Base-by-base conservation (phyloP, 2,329 filamentous ascomycete genomes). In the Phialophora chinensis region DNA sequence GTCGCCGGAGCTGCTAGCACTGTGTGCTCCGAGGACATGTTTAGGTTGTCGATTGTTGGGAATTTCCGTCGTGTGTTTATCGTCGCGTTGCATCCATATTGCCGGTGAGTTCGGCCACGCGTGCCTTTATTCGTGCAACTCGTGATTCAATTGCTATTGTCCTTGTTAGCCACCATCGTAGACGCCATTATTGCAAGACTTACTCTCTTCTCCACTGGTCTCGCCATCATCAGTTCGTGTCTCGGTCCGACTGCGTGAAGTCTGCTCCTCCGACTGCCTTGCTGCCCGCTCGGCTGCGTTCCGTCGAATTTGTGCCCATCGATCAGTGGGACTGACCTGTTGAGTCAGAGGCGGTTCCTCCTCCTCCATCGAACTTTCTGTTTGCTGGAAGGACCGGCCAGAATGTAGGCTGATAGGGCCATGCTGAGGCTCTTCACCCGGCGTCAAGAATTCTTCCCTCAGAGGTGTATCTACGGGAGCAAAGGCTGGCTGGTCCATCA, bases 121-220 rank as follows among this genome's bases (percentile, higher is more conserved):
- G 90, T 67, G 95, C 95, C 82, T 97, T 98, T 85, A 99, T 99
- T 70, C 95, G 91, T 57, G 95, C 95, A 66, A 98, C 95, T 72
- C 95, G 91, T 57, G 93, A 93, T 79, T 99, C 95, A 74, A 98
- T 98, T 42, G 93, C 92, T 96, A 72, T 35, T n/a, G 57, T 29
- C 63, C 60, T n/a, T 31, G 68, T 80, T 72, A 79, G 76, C 60
- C 38, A 25, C 47, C 17, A 20, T 20, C 11, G 20, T 25, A 2
- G 17, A 47, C 6, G n/a, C 31, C 12, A 38, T 7, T 14, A 4
- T 20, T 33, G 23, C 33, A 54, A 14, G 20, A 89, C 91, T 86
- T 83, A 92, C 91, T 95, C 84, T 97, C 94, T 85, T 98, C 94
- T 63, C 91, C 93, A 75, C 91, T 96, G n/a, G 91, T 95, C 73